Conservation (phyloP, 768 basidiomycete genomes). For the Lyophyllum semitale region DNA sequence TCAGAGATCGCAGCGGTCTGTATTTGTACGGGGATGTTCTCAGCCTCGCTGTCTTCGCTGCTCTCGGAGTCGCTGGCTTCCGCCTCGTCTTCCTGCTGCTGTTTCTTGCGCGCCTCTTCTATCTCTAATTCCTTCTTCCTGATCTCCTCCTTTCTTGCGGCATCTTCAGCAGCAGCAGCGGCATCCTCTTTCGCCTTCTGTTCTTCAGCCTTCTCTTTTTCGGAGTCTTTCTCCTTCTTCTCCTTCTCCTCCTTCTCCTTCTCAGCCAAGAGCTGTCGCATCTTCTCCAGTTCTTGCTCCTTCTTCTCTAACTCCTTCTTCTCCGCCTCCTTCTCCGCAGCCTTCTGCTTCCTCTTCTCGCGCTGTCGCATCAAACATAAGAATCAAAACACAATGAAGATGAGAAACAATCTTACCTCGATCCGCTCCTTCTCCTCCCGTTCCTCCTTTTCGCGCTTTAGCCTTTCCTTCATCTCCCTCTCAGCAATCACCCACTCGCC, state of each 20-base stretch:
- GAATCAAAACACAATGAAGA: background rate
- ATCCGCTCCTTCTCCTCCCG: constrained; percentile 67
- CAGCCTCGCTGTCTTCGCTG: constrained; percentile 41
- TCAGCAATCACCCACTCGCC: constrained; percentile 75
- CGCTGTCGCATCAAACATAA: constrained; percentile 28
- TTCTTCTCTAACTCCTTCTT: constrained; percentile 69
- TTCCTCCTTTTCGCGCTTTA: constrained; percentile 74
- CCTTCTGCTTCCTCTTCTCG: constrained; percentile 55
- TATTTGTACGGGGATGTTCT: constrained; percentile 35
- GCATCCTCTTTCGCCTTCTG: constrained; percentile 26
- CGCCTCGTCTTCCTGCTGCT: constrained; percentile 22
- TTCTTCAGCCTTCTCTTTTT: constrained; percentile 22
- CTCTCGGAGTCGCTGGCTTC: constrained; percentile 34
- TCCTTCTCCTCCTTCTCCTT: constrained; percentile 52
- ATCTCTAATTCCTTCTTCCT: constrained; percentile 25
- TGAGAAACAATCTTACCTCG: constrained; percentile 49
- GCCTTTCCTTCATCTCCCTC: constrained; percentile 71
- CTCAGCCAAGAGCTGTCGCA: constrained; percentile 51
- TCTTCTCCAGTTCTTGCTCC: constrained; percentile 56
- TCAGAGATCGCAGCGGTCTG: constrained; percentile 21
- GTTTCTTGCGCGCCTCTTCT: constrained; percentile 23
- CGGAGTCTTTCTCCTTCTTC: constrained; percentile 34
- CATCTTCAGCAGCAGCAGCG: constrained; percentile 32
- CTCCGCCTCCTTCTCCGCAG: constrained; percentile 56
- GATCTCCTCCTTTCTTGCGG: constrained; percentile 23